Conservation (phyloP, 2,329 filamentous ascomycete species). For the Stagonosporopsis rhizophila region DNA sequence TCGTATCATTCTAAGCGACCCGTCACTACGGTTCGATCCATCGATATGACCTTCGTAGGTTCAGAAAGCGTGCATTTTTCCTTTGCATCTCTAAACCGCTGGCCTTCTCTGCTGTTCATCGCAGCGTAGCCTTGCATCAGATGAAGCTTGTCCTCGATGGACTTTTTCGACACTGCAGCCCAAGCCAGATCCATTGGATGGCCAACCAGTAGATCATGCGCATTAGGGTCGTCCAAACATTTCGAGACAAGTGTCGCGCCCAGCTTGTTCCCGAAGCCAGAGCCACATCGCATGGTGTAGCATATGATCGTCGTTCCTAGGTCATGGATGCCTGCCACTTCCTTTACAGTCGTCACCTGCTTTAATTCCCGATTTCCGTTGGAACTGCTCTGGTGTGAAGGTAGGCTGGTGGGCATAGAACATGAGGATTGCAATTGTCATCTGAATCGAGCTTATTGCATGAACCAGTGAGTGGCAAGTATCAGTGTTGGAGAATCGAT, state of each 20-base stretch:
- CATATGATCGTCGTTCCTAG: conserved; percentile 18
- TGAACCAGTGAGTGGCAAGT: background rate
- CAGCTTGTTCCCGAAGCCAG: conserved; percentile 27
- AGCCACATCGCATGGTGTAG: conserved; percentile 26
- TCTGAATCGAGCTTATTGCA: background rate
- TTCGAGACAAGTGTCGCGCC: conserved; percentile 24
- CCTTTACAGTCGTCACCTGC: conserved; percentile 27
- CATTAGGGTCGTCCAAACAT: conserved; percentile 14
- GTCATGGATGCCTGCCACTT: conserved; percentile 23
- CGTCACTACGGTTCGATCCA: background rate
- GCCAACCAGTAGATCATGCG: conserved; percentile 33
- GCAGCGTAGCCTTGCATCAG: conserved; percentile 30
- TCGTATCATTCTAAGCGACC: background rate
- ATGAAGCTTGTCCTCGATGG: conserved; percentile 34
- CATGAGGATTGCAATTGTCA: conserved; percentile 6
- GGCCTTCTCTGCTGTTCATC: conserved; percentile 24
- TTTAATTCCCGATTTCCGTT: conserved; percentile 23
- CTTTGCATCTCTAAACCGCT: conserved; percentile 31
- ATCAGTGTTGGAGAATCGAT: too few species aligned
- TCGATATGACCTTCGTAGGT: conserved; percentile 7
- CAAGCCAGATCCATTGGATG: conserved; percentile 25
- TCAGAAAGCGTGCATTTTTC: conserved; percentile 25
- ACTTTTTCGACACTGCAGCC: conserved; percentile 31
- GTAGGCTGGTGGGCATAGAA: conserved; percentile 30
- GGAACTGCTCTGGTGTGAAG: conserved; percentile 26